Evolutionary conservation across 2,329 filamentous ascomycete species (phyloP).

Genomic region (Leptographium radiaticola): DNA sequence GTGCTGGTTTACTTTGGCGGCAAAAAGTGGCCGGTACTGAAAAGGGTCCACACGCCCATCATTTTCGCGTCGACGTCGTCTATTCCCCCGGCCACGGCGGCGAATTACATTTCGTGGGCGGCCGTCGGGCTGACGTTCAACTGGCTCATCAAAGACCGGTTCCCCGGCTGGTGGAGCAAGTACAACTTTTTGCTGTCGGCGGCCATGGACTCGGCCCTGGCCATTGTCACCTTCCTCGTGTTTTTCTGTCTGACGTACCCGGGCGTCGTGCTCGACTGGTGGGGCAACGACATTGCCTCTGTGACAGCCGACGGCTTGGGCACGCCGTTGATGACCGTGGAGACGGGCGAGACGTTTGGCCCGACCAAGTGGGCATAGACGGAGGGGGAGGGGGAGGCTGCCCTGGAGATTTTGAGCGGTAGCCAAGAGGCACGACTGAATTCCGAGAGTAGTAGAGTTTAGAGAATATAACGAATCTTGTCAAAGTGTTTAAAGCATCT

Average conservation of each 20-base stretch:
- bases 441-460: no score
- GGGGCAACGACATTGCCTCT: background rate
- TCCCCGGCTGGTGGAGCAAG: background rate
- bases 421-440: no score
- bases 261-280: background rate
- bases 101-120: background rate
- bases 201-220: background rate
- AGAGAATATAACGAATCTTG: no score
- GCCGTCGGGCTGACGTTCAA: background rate
- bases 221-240: background rate
- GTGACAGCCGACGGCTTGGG: background rate
- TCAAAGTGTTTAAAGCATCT: no score
- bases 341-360: background rate
- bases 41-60: background rate
- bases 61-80: background rate
- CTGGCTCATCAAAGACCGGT: background rate
- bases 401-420: no score
- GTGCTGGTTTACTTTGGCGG: slow-evolving; percentile 22
- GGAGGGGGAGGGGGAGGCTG: no score
- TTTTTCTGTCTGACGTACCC: background rate
- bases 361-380: background rate
- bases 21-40: slow-evolving; percentile 16
- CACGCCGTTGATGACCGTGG: background rate
- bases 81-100: background rate
- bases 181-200: background rate